Base-by-base conservation (phyloP, 2,329 filamentous ascomycete species). In the Dothideomycetes sp. region DNA sequence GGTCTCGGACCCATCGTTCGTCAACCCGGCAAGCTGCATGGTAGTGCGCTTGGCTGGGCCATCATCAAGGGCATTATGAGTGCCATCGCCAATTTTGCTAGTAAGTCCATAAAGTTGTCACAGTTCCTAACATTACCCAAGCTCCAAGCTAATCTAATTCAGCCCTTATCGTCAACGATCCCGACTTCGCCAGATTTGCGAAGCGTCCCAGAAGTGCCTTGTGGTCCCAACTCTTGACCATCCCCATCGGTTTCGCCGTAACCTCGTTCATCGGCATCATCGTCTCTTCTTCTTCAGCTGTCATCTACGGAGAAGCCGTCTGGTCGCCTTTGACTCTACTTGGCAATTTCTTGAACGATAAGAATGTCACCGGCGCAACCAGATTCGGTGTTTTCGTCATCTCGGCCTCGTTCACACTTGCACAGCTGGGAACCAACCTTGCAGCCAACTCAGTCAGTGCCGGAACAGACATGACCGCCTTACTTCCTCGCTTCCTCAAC, bases 31-130 rank as follows among this genome's bases (percentile, higher is more conserved):
- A 74, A 65, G 4, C 61, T 76, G 4, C 63, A 75, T 4, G 87
- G 87, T 23, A 80, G 74, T 46, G 71, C 71, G 0, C 70, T 94
- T 3, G 85, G 69, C 2, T 95, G 88, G 88, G 75, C 78, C 17
- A 79, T 94, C 43, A 73, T 95, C 45, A 81, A 80, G 47, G 86
- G 85, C 25, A 80, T 94, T 62, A 94, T 94, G 86, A 80, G 74
- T 18, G 80, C 84, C 4, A 87, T 95, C 49, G 83, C 84, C 52
- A 94, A 94, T 65, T 94, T 94, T 56, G 84, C 86, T 1, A 28
- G 35, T 39, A 23, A 86, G 87, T 0, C 71, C 94, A 24, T 5
- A 17, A 10, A 25, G 89, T 94, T 51, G 67, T 73, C 49, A 74
- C 91, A 58, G 80, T 84, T n/a, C n/a, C n/a, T n/a, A n/a, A n/a